Evolutionary conservation across 2,329 filamentous ascomycete genomes (phyloP), one percentile per base, ranked within the genome.

Genomic region (Acarospora socialis): DNA sequence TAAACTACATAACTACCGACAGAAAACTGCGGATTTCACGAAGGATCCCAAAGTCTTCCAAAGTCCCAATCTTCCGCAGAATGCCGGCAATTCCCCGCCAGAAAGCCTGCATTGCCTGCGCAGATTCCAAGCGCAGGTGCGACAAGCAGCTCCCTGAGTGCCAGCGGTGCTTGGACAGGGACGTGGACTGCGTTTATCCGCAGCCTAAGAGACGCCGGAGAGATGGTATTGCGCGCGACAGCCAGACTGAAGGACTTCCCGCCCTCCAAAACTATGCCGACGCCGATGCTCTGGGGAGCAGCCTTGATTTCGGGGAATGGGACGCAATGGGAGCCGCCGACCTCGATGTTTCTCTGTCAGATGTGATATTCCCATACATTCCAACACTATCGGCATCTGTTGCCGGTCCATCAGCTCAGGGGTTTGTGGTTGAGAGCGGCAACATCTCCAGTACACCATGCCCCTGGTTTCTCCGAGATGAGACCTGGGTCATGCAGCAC

Each of bases 401-500:
- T 31, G 4, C 28, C 28, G 17, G 5, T 17, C 28, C 28, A 20
- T n/a, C n/a, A n/a, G n/a, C n/a, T n/a, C 21, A 23, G n/a, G n/a
- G n/a, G 8, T 25, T 29, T 14, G 32, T 12, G 25, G 12, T 21
- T 14, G 27, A 31, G 16, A 30, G 10, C 18, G 14, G 25, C 25
- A 18, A 34, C 25, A 20, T 32, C 16, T 34, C 25, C 26, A 32
- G 15, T 16, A 13, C 25, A 21, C 27, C 23, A 31, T 29, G 33
- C 15, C 33, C 33, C n/a, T 35, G 33, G 33, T 35, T 35, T 25
- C 33, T 35, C 14, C 8, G 19, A 18, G 33, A 35, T 22, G 33
- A 35, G 28, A 33, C 28, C 4, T 35, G 33, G 33, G 20, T 34
- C 9, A 8, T 33, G 30, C 34, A 34, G 23, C 21, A 33, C 34